These are phyloP conservation scores for Carex littledalei DNA, from an alignment of 176 grass and related monocot genomes.

Conservation along the genomic window DNA sequence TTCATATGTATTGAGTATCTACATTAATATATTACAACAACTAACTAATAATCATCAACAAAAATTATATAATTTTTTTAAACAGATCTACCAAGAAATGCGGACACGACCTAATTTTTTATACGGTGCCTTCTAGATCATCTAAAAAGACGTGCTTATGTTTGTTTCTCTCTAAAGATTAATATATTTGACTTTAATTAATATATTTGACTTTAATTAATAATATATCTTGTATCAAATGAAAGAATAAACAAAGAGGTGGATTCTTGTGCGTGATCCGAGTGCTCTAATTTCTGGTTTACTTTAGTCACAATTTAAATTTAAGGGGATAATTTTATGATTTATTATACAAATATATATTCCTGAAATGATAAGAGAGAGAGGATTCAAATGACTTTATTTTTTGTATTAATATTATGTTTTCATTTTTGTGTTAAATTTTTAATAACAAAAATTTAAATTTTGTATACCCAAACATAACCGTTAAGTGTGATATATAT, in stretches of 20 bases:
- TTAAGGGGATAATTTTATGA: background rate
- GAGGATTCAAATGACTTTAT: no score
- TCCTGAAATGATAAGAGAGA: no score
- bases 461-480: no score
- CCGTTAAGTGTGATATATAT: no score
- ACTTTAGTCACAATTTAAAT: background rate
- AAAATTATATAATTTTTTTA: background rate
- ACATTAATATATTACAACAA: background rate
- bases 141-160: constrained; percentile 7
- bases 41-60: background rate
- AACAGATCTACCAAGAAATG: background rate
- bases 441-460: no score
- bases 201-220: background rate
- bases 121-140: background rate
- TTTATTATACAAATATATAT: background rate
- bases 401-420: no score
- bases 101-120: background rate
- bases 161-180: background rate
- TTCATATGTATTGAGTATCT: background rate
- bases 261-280: background rate
- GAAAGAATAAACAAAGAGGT: background rate
- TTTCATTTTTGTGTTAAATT: no score
- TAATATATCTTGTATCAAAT: background rate
- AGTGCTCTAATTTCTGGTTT: background rate
- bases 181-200: constrained; percentile 8